Conservation (phyloP, 2,329 filamentous ascomycete genomes). For the Trichophyton mentagrophytes region DNA sequence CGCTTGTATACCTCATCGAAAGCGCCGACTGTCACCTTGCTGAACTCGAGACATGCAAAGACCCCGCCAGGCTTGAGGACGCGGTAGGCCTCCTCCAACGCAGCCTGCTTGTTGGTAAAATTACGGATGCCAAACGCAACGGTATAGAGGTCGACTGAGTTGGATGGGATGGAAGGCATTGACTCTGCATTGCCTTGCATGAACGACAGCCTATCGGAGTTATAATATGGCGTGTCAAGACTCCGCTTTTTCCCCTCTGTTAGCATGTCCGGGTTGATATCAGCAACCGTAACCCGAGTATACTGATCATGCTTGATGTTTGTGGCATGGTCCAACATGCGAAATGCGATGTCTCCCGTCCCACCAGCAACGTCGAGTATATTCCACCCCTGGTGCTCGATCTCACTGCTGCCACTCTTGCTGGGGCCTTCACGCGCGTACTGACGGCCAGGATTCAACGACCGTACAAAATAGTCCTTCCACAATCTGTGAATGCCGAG, state of each 20-base stretch:
- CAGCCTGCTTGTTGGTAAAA: slow-evolving; percentile 81
- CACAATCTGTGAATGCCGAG: slow-evolving; percentile 91
- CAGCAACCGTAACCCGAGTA: slow-evolving; percentile 77
- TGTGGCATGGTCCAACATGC: slow-evolving; percentile 79
- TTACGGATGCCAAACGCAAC: slow-evolving; percentile 96
- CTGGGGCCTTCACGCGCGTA: slow-evolving; percentile 22
- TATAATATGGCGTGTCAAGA: slow-evolving; percentile 46
- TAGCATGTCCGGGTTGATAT: slow-evolving; percentile 95
- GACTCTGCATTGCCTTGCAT: slow-evolving; percentile 82
- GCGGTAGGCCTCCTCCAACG: slow-evolving; percentile 68
- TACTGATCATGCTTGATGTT: slow-evolving; percentile 65
- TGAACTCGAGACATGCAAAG: slow-evolving; percentile 94
- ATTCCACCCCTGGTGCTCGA: slow-evolving; percentile 41
- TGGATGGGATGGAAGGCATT: slow-evolving; percentile 51
- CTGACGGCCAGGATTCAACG: slow-evolving; percentile 65
- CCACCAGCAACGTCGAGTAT: slow-evolving; percentile 95
- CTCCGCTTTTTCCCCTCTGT: slow-evolving; percentile 74
- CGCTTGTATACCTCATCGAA: slow-evolving; percentile 83
- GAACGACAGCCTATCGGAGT: slow-evolving; percentile 49
- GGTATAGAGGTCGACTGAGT: slow-evolving; percentile 85
- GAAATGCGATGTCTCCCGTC: slow-evolving; percentile 95
- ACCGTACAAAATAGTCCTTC: slow-evolving; percentile 93
- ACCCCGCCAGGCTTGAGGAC: slow-evolving; percentile 90
- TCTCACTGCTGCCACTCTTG: slow-evolving; percentile 3
- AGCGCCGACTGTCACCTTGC: slow-evolving; percentile 63